Evolutionary conservation across 179 eudicot genomes (phyloP).

Genomic region (Dionaea muscipula): DNA sequence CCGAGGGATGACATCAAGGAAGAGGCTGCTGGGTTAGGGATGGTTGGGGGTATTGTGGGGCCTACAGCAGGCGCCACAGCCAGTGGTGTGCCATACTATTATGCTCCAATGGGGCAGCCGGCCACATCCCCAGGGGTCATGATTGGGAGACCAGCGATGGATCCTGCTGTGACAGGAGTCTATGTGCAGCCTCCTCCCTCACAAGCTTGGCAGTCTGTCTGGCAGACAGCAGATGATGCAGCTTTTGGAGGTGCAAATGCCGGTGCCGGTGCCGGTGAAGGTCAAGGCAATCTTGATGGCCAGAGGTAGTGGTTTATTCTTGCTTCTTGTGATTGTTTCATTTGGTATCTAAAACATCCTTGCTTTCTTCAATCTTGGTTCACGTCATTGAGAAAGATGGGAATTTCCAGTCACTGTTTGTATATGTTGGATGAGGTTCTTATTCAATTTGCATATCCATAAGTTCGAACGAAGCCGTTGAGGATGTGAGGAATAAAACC

Average conservation of each 20-base stretch:
- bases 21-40: conserved; percentile 23
- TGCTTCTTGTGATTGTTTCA: too few relatives aligned
- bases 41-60: conserved; percentile 17
- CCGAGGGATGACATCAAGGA: conserved; percentile 60
- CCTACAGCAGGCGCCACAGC: conserved; percentile 20
- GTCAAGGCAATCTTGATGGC: too few relatives aligned
- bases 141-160: conserved; percentile 50
- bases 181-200: conserved; percentile 36
- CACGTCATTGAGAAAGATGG: too few relatives aligned
- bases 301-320: too few relatives aligned
- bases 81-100: conserved; percentile 53
- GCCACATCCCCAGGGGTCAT: conserved; percentile 39
- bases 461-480: too few relatives aligned
- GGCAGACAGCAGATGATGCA: conserved; percentile 47
- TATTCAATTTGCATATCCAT: too few relatives aligned
- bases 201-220: conserved; percentile 57
- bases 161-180: conserved; percentile 21
- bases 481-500: too few relatives aligned
- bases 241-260: conserved; percentile 21
- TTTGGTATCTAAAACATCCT: too few relatives aligned
- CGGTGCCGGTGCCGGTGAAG: conserved; percentile 7
- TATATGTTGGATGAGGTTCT: too few relatives aligned
- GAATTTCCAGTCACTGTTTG: too few relatives aligned
- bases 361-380: too few relatives aligned
- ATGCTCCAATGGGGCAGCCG: conserved; percentile 48